Evolutionary conservation across 129 eudicot species (phyloP).

Genomic region (Centella asiatica): DNA sequence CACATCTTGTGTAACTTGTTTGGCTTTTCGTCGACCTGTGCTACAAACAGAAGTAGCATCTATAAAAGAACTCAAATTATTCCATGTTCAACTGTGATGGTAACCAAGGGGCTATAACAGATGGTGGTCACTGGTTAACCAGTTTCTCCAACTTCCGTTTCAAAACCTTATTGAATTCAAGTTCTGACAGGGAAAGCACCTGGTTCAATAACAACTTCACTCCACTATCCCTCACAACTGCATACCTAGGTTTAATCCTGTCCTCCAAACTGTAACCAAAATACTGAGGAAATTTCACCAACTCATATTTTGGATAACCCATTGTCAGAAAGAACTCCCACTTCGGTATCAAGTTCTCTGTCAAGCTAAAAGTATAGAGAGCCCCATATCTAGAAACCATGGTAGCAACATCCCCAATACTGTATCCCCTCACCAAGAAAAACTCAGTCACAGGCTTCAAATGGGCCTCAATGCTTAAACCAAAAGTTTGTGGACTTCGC

Average conservation of each 20-base stretch:
- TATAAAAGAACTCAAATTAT: no score
- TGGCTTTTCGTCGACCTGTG: no score
- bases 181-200: slow-evolving; percentile 61
- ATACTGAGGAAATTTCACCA: slow-evolving; percentile 82
- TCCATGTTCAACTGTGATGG: no score
- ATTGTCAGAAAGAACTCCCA: slow-evolving; percentile 78
- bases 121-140: slow-evolving; percentile 13
- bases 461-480: slow-evolving; percentile 66
- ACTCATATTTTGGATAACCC: slow-evolving; percentile 56
- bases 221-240: slow-evolving; percentile 45
- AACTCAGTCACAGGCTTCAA: slow-evolving; percentile 75
- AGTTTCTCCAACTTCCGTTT: slow-evolving; percentile 58
- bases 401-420: slow-evolving; percentile 43
- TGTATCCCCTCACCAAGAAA: slow-evolving; percentile 63
- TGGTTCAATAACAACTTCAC: slow-evolving; percentile 69
- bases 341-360: slow-evolving; percentile 58
- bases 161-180: slow-evolving; percentile 45
- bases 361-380: slow-evolving; percentile 45
- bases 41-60: no score
- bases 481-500: slow-evolving; percentile 77
- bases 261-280: slow-evolving; percentile 84
- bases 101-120: neutral
- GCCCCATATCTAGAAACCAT: slow-evolving; percentile 79
- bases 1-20: no score
- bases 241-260: slow-evolving; percentile 74